Base-by-base conservation (phyloP, 306 rosid species). In the Fagus crenata region DNA sequence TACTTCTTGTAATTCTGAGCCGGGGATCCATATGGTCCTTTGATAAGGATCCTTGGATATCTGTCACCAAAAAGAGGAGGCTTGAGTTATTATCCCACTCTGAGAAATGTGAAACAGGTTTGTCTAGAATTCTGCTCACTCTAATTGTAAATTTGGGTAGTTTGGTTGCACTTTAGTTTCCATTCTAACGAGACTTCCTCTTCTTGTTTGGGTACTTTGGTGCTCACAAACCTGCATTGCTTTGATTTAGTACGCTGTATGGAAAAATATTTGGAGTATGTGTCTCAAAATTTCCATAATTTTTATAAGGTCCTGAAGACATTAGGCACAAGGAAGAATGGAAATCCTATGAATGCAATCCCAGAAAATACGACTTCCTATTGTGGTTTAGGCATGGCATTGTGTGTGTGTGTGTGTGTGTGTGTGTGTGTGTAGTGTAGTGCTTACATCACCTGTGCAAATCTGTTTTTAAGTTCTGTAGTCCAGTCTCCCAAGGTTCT, bases 11-110 rank as follows among this genome's bases (percentile, higher is more conserved):
- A 94, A 67, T 78, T 83, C 75, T 94, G 98, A 70, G 98, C 93
- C 17, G 98, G 98, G 69, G 98, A 96, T 81, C 98, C 97, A 61
- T 85, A 94, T 15, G 98, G 96, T 76, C 98, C 98, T 82, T 94
- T 92, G 71, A 94, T 79, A 36, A 86, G 67, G 72, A 92, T 94
- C 87, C 75, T 89, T 37, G 97, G 98, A 77, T 90, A 90, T 69
- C 89, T 86, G 78, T 32, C 13, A 70, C 70, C 53, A 49, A 53
- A 65, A 53, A 85, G 41, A 58, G 36, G 75, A n/a, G 37, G 28
- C 64, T 49, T 5, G 61, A 68, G 5, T 32, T 71, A 49, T 33
- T 33, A 43, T 54, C 37, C 5, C 22, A n/a, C 2, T 40, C 46
- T 37, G 58, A 12, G 58, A 64, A 73, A 4, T 55, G 53, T 65